Base-by-base conservation (phyloP, 2,329 filamentous ascomycete genomes). In the Cladosporium sp. region DNA sequence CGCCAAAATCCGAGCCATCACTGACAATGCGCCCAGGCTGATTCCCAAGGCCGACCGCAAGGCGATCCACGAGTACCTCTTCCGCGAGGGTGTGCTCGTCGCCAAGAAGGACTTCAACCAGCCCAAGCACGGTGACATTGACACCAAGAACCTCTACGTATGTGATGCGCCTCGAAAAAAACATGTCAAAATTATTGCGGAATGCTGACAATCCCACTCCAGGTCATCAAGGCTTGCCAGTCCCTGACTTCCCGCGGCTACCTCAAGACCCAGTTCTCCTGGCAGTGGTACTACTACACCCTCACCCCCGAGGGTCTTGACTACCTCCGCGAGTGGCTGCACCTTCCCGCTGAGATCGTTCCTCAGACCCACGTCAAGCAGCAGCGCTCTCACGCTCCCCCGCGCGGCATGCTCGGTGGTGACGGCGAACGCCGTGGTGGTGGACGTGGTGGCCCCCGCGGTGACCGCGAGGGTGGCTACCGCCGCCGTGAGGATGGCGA, bases 41-140 rank as follows among this genome's bases (percentile, higher is more conserved):
- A 99, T 99, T 84, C 95, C 95, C 83, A 98, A 98, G 91, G 91
- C 92, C 84, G 95, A 99, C 87, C 93, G 96, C 87, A 99, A 99
- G 92, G 92, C 93, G 91, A 98, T 99, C 86, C 95, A 99, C 89
- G 94, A 94, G 91, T 96, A 94, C 91, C 92, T 99, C 88, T 96
- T 97, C 90, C 75, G 76, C 67, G 87, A 90, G 86, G 88, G 88
- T 82, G 88, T 90, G 72, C 92, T 98, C 86, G 94, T 98, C 83
- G 95, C 95, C 77, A 93, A 96, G 88, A 98, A 99, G 90, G 92
- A 99, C 88, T 97, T 90, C 90, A 96, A 97, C 88, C 91, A 93
- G 78, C 90, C 92, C 82, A 96, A 96, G 90, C 95, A 99, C 87
- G 87, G 87, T 81, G 94, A 99, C 79, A 95, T 98, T 83, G 95